Percentiles rank a stretch among this genome's conserved stretches.
These are phyloP conservation scores for Geoglossum cookeanum DNA, from an alignment of 2,329 filamentous ascomycete genomes.

Conservation along the genomic window DNA sequence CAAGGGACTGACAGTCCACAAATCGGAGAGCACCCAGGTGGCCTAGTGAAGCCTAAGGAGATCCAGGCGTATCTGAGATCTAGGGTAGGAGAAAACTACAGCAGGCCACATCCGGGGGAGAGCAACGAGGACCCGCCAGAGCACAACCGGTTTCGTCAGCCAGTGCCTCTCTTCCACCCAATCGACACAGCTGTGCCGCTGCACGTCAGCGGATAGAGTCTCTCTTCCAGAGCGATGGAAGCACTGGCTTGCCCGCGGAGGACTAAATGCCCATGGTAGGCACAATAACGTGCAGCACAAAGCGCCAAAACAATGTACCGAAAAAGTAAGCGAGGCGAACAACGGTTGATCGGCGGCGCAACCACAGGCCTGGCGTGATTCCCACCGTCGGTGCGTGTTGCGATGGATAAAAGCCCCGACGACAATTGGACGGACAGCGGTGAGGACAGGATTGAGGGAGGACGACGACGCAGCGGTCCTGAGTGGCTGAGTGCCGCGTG, in stretches of 20 bases:
- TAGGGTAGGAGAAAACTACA: neutral
- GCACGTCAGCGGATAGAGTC: neutral
- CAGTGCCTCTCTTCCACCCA: neutral
- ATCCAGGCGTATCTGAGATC: neutral
- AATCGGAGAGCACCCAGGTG: neutral
- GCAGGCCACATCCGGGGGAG: neutral
- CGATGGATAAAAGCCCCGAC: neutral
- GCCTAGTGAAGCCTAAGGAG: neutral
- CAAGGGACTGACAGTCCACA: neutral
- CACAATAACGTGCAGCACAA: neutral
- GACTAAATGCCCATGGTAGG: neutral
- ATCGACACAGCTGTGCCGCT: neutral
- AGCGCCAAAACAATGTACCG: slow-evolving; percentile 1
- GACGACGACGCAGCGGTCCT: neutral
- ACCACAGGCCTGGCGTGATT: neutral
- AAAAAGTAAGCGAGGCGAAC: neutral
- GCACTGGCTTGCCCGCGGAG: neutral
- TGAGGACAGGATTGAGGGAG: neutral
- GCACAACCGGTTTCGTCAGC: neutral
- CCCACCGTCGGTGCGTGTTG: neutral
- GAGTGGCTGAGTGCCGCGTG: neutral
- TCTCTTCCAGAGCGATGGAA: neutral
- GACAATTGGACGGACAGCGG: neutral
- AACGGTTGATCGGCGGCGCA: neutral
- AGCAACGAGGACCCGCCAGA: neutral